Evolutionary conservation across 345 rosid species (phyloP).

Genomic region (Jatropha curcas): DNA sequence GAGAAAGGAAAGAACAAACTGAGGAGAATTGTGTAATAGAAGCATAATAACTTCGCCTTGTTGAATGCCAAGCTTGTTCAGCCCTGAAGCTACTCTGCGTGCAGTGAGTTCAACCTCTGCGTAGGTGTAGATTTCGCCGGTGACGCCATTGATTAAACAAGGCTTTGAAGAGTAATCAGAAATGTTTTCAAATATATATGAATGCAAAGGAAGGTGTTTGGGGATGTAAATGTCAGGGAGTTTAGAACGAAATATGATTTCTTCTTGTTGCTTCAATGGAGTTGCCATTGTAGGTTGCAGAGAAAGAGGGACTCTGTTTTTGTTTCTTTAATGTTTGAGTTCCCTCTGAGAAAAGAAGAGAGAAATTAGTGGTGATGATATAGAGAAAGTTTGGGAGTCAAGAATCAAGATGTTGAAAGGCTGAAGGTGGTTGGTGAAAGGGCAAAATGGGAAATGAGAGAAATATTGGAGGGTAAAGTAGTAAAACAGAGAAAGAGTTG

Average conservation of each 20-base stretch:
- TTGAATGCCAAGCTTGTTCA: slow-evolving; percentile 52
- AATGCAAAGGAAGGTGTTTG: slow-evolving; percentile 27
- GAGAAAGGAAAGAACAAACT: slow-evolving; percentile 72
- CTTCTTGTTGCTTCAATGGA: neutral
- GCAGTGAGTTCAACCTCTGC: slow-evolving; percentile 64
- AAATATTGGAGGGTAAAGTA: neutral
- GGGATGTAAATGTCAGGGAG: slow-evolving; percentile 36
- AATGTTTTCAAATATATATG: slow-evolving; percentile 24
- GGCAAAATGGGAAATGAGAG: neutral
- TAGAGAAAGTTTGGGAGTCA: neutral
- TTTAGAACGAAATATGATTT: slow-evolving; percentile 31
- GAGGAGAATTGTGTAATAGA: slow-evolving; percentile 56
- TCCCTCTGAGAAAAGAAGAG: slow-evolving; percentile 11
- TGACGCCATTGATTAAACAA: slow-evolving; percentile 60
- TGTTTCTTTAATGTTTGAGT: neutral
- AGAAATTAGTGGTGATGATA: neutral
- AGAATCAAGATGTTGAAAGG: no score
- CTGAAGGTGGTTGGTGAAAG: slow-evolving; percentile 18
- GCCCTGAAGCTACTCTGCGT: slow-evolving; percentile 61
- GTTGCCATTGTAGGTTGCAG: slow-evolving; percentile 4
- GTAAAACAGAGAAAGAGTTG: neutral
- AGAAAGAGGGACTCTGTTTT: slow-evolving; percentile 3
- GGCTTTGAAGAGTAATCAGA: slow-evolving; percentile 6
- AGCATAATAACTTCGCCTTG: slow-evolving; percentile 80
- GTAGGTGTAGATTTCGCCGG: slow-evolving; percentile 55